Percentiles rank a stretch among this genome's conserved stretches.
Conservation (phyloP, 768 basidiomycete genomes). For the Cystofilobasidium bisporidii region DNA sequence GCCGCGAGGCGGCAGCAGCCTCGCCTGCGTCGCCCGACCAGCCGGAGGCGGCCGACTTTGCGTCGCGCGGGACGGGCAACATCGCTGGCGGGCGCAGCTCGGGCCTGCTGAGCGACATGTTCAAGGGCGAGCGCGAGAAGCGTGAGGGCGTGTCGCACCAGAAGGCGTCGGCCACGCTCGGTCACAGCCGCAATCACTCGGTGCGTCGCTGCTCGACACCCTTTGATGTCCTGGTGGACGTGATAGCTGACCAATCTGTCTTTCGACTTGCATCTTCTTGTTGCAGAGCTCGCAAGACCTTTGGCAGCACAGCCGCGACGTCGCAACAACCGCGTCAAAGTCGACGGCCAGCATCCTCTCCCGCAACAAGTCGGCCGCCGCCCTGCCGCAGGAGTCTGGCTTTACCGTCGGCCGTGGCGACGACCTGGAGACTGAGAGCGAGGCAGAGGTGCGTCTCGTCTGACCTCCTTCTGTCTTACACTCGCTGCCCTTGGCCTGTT, state of each 20-base stretch:
- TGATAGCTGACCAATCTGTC: background rate
- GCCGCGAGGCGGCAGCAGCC: background rate
- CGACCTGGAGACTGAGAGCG: conserved; percentile 24
- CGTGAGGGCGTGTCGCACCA: conserved; percentile 10
- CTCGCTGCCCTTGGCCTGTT: background rate
- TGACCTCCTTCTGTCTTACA: too few species aligned
- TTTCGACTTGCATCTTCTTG: background rate
- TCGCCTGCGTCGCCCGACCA: background rate
- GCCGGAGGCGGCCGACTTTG: background rate
- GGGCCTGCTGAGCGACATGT: conserved; percentile 29
- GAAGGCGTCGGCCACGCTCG: background rate
- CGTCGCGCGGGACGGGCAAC: background rate
- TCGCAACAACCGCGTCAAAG: background rate
- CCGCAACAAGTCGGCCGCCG: conserved; percentile 21
- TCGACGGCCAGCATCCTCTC: background rate
- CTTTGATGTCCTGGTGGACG: background rate
- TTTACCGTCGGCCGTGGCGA: conserved; percentile 18
- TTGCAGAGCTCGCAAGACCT: conserved; percentile 26
- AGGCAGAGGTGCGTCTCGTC: conserved; percentile 17
- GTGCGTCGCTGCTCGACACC: background rate
- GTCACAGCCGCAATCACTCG: conserved; percentile 4
- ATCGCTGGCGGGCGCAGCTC: conserved; percentile 25
- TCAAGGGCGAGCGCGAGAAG: conserved; percentile 26
- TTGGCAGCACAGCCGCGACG: conserved; percentile 19
- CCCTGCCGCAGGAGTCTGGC: conserved; percentile 19